Evolutionary conservation across 2,329 filamentous ascomycete species (phyloP).

Genomic region (Aurifilum marmelostoma): DNA sequence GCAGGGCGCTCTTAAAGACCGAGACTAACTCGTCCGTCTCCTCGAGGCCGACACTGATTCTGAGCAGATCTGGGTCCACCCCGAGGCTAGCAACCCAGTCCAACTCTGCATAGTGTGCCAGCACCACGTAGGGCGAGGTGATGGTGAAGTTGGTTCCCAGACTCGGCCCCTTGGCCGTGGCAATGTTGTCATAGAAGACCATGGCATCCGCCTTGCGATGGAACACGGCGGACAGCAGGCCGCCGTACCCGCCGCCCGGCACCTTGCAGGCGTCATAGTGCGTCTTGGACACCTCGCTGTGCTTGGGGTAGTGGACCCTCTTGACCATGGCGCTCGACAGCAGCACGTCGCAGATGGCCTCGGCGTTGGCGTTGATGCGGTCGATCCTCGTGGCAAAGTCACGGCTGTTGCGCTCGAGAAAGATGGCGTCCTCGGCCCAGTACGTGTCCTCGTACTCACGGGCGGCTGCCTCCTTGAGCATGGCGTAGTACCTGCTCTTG

Average conservation of each 20-base stretch:
- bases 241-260: slow-evolving; percentile 81
- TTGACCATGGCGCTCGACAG: slow-evolving; percentile 66
- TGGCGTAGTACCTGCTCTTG: slow-evolving; percentile 68
- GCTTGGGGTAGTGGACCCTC: slow-evolving; percentile 84
- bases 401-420: slow-evolving; percentile 94
- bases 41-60: slow-evolving; percentile 90
- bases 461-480: slow-evolving; percentile 68
- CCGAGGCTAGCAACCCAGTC: slow-evolving; percentile 87
- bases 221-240: slow-evolving; percentile 84
- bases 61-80: slow-evolving; percentile 77
- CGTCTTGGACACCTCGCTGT: slow-evolving; percentile 61
- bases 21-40: slow-evolving; percentile 67
- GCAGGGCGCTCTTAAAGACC: slow-evolving; percentile 71
- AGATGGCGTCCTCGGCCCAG: slow-evolving; percentile 92
- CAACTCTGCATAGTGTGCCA: slow-evolving; percentile 90
- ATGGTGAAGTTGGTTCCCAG: slow-evolving; percentile 97
- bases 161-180: slow-evolving; percentile 91
- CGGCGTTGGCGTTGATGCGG: slow-evolving; percentile 83
- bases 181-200: slow-evolving; percentile 81
- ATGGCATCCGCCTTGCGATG: slow-evolving; percentile 70
- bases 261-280: slow-evolving; percentile 81
- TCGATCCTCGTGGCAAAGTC: slow-evolving; percentile 85
- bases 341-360: slow-evolving; percentile 77
- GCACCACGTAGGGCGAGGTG: slow-evolving; percentile 84
- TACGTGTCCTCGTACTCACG: slow-evolving; percentile 82